Conservation (phyloP, 305 asterid genomes). For the Rubia peregrina region DNA sequence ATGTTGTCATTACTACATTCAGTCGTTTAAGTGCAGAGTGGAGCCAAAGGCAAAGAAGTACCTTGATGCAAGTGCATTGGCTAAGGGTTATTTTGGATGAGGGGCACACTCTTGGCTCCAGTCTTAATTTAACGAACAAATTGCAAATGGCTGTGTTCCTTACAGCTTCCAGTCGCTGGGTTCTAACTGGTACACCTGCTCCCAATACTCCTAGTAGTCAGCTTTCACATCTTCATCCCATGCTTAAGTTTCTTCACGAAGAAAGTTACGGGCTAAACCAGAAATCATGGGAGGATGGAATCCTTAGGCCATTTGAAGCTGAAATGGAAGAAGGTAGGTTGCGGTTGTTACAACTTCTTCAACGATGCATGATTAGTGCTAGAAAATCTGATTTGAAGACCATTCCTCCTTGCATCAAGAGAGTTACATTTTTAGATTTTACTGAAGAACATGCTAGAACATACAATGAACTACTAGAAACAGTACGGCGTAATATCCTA, state of each 20-base stretch:
- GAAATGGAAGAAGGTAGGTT: constrained; percentile 94
- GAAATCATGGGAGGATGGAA: constrained; percentile 89
- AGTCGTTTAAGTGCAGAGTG: constrained; percentile 94
- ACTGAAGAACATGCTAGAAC: constrained; percentile 79
- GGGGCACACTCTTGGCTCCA: constrained; percentile 97
- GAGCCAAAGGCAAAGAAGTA: constrained; percentile 75
- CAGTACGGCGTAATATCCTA: constrained; percentile 78
- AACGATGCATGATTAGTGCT: constrained; percentile 93
- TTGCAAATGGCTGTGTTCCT: constrained; percentile 84
- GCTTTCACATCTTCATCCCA: constrained; percentile 79
- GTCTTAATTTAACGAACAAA: constrained; percentile 84
- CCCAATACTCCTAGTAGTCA: constrained; percentile 96
- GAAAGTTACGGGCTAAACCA: constrained; percentile 74
- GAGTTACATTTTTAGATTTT: constrained; percentile 60
- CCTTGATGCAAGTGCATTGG: constrained; percentile 92
- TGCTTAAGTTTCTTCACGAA: constrained; percentile 89
- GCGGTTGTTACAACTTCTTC: constrained; percentile 76
- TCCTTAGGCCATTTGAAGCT: constrained; percentile 82
- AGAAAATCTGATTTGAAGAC: constrained; percentile 76
- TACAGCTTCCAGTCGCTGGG: constrained; percentile 85
- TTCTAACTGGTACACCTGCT: constrained; percentile 96
- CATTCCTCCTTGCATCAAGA: constrained; percentile 90
- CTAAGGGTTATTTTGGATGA: constrained; percentile 88
- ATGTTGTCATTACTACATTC: constrained; percentile 89
- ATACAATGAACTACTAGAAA: constrained; percentile 93